phyloP scores from a whole-genome alignment of 192 early-diverging fungal species.

The Entomortierella chlamydospora region DNA sequence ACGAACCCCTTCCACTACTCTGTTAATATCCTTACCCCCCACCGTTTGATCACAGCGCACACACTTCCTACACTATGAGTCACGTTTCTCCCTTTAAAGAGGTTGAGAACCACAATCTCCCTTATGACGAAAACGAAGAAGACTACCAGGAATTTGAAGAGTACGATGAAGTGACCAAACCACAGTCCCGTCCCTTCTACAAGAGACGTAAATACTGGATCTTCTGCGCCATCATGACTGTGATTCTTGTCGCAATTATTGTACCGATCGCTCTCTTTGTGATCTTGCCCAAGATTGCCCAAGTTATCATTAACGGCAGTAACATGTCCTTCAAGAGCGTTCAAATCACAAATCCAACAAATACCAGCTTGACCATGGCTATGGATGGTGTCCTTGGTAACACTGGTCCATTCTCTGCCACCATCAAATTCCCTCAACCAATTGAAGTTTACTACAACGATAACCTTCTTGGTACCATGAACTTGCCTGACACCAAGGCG shows the following conservation, averaged over 20 bases:
- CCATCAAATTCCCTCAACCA: constrained; percentile 61
- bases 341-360: constrained; percentile 53
- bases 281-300: constrained; percentile 65
- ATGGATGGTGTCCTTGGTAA: constrained; percentile 44
- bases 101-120: constrained; percentile 42
- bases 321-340: constrained; percentile 50
- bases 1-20: neutral
- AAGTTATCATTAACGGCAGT: constrained; percentile 58
- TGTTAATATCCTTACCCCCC: neutral
- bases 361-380: constrained; percentile 33
- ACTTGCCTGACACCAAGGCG: constrained; percentile 50
- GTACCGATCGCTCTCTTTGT: constrained; percentile 65
- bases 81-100: constrained; percentile 38
- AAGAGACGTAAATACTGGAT: constrained; percentile 65
- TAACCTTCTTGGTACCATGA: constrained; percentile 54
- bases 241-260: constrained; percentile 60
- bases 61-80: constrained; percentile 9
- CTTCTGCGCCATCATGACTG: constrained; percentile 60
- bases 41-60: neutral
- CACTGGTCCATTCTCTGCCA: constrained; percentile 63
- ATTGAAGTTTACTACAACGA: constrained; percentile 61
- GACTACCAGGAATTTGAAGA: constrained; percentile 55
- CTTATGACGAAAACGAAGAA: constrained; percentile 50
- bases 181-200: constrained; percentile 57
- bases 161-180: constrained; percentile 52